Conservation (phyloP, 257 asterid species). For the Ligustrum vulgare region DNA sequence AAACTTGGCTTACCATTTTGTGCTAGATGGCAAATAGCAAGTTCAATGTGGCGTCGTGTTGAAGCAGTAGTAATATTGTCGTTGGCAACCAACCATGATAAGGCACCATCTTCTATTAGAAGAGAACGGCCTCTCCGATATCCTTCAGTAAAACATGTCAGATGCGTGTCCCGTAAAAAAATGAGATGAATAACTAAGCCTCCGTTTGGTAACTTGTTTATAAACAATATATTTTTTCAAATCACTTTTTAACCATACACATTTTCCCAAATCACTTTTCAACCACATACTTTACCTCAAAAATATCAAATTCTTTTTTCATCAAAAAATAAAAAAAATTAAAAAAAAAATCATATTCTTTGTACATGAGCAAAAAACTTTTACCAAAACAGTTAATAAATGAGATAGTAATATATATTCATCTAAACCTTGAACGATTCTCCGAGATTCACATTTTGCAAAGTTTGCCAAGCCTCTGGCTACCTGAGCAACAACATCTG, state of each 20-base stretch:
- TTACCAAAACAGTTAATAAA: no score
- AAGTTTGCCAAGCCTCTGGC: slow-evolving; percentile 92
- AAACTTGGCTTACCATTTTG: slow-evolving; percentile 65
- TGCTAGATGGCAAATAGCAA: slow-evolving; percentile 92
- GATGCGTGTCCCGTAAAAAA: slow-evolving; percentile 4
- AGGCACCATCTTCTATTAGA: slow-evolving; percentile 73
- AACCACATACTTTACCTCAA: no score
- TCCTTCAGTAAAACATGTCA: slow-evolving; percentile 45
- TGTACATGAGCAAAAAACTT: no score
- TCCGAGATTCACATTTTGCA: slow-evolving; percentile 86
- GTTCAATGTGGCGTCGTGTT: slow-evolving; percentile 79
- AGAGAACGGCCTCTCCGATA: slow-evolving; percentile 67
- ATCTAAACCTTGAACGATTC: slow-evolving; percentile 68
- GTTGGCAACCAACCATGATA: slow-evolving; percentile 73
- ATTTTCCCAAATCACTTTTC: no score
- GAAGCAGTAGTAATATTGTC: slow-evolving; percentile 52
- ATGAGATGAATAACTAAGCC: slow-evolving; percentile 1
- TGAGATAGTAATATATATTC: not conserved
- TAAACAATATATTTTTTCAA: no score
- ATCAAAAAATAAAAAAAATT: no score
- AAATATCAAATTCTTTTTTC: no score
- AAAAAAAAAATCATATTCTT: no score
- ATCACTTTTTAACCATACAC: no score
- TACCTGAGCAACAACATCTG: slow-evolving; percentile 76
- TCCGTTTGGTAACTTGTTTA: no score